Evolutionary conservation across 2,329 filamentous ascomycete species (phyloP).

Genomic region (Botryotinia convoluta): DNA sequence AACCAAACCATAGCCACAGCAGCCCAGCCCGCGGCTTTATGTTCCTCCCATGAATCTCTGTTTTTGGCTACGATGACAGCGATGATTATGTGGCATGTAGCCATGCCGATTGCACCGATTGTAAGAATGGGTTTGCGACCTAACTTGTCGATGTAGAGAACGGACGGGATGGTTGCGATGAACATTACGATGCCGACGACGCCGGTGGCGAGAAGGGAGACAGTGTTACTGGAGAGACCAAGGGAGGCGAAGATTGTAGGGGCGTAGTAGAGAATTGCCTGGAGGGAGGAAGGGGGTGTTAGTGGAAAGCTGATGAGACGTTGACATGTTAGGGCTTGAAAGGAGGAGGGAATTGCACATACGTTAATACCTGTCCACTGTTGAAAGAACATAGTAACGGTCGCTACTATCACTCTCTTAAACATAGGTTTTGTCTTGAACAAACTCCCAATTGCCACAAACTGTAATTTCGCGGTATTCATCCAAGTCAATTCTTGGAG

Average conservation of each 20-base stretch:
- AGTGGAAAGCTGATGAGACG: neutral
- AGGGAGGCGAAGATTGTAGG: slow-evolving; percentile 49
- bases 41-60: slow-evolving; percentile 53
- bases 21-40: slow-evolving; percentile 66
- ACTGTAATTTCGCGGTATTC: slow-evolving; percentile 68
- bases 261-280: slow-evolving; percentile 43
- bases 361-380: slow-evolving; percentile 49
- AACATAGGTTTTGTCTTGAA: slow-evolving; percentile 67
- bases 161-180: slow-evolving; percentile 62
- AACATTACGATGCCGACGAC: slow-evolving; percentile 72
- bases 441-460: slow-evolving; percentile 62
- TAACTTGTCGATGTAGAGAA: slow-evolving; percentile 62
- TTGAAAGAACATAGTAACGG: slow-evolving; percentile 61
- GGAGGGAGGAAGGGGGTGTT: neutral
- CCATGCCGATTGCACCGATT: slow-evolving; percentile 65
- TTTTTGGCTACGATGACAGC: slow-evolving; percentile 56
- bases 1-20: slow-evolving; percentile 62
- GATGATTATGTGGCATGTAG: slow-evolving; percentile 44
- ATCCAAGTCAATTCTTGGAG: slow-evolving; percentile 56
- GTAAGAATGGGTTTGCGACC: slow-evolving; percentile 62
- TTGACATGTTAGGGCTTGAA: neutral
- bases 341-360: neutral
- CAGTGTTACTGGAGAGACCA: slow-evolving; percentile 46
- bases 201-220: slow-evolving; percentile 64
- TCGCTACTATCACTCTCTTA: slow-evolving; percentile 61